Evolutionary conservation across 2,329 filamentous ascomycete species (phyloP).

Genomic region (Ophiostoma perfectum): DNA sequence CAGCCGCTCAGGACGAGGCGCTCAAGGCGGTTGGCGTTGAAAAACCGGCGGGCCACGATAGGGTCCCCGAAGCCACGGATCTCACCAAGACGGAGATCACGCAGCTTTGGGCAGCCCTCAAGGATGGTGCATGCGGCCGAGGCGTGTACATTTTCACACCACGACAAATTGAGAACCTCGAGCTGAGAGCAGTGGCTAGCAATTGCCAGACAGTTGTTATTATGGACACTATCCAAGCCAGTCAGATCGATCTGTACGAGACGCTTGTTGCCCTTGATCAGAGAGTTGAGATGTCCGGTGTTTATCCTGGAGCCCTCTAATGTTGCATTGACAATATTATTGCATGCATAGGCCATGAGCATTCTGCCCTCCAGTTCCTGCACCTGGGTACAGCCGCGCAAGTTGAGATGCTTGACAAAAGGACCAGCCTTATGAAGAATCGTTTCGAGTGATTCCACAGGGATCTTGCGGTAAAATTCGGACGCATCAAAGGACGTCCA

Average conservation of each 20-base stretch:
- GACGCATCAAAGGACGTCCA: slow-evolving; percentile 83
- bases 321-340: slow-evolving; percentile 79
- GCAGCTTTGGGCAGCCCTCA: slow-evolving; percentile 64
- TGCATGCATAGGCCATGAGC: slow-evolving; percentile 75
- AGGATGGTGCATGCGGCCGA: slow-evolving; percentile 68
- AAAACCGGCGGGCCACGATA: slow-evolving; percentile 67
- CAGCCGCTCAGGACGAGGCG: slow-evolving; percentile 78
- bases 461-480: slow-evolving; percentile 81
- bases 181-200: slow-evolving; percentile 73
- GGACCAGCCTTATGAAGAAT: slow-evolving; percentile 82
- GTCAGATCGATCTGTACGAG: slow-evolving; percentile 83
- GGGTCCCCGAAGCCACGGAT: slow-evolving; percentile 71
- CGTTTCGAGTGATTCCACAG: slow-evolving; percentile 73
- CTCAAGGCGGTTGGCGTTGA: slow-evolving; percentile 74
- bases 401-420: slow-evolving; percentile 84
- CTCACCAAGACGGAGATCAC: slow-evolving; percentile 76
- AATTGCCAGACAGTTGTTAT: slow-evolving; percentile 80
- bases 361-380: slow-evolving; percentile 73
- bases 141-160: slow-evolving; percentile 83
- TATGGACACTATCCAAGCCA: slow-evolving; percentile 72
- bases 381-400: slow-evolving; percentile 85
- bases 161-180: slow-evolving; percentile 83
- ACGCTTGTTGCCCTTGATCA: slow-evolving; percentile 67
- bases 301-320: slow-evolving; percentile 79
- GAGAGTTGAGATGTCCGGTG: slow-evolving; percentile 69